A percentile compares a stretch with the other conserved stretches of the same genome.
phyloP scores from a whole-genome alignment of 129 eudicot species.

The Tagetes erecta region DNA sequence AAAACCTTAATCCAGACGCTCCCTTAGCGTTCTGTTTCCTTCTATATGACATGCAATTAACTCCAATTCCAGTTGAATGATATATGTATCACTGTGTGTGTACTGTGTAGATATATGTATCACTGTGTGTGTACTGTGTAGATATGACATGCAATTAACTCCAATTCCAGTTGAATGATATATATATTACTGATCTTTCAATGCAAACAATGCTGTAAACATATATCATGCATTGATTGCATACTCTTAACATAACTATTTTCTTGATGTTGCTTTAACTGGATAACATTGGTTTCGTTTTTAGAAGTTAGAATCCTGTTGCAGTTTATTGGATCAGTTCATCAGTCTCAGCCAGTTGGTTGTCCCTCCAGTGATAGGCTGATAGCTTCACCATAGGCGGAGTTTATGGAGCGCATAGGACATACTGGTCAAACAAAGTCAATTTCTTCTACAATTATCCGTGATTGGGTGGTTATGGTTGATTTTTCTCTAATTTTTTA shows the following conservation, averaged over 20 bases:
- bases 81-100: neutral
- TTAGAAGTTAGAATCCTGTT: constrained; percentile 11
- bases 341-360: constrained; percentile 6
- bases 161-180: too few species aligned
- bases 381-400: neutral
- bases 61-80: neutral
- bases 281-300: neutral
- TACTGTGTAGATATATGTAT: neutral
- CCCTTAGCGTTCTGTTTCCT: neutral
- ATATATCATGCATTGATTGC: neutral
- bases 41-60: neutral
- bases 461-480: neutral
- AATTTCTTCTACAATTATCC: neutral
- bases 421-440: constrained; percentile 19
- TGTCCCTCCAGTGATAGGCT: neutral
- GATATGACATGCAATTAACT: neutral
- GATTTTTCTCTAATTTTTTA: constrained; percentile 18
- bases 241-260: neutral
- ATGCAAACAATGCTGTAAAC: neutral
- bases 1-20: neutral
- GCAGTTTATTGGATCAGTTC: constrained; percentile 14
- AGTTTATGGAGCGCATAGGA: constrained; percentile 1
- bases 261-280: constrained; percentile 7
- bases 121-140: constrained; percentile 1
- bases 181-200: constrained; percentile 10